Conservation (phyloP, 2,329 filamentous ascomycete genomes). For the Diplodia sapinea region DNA sequence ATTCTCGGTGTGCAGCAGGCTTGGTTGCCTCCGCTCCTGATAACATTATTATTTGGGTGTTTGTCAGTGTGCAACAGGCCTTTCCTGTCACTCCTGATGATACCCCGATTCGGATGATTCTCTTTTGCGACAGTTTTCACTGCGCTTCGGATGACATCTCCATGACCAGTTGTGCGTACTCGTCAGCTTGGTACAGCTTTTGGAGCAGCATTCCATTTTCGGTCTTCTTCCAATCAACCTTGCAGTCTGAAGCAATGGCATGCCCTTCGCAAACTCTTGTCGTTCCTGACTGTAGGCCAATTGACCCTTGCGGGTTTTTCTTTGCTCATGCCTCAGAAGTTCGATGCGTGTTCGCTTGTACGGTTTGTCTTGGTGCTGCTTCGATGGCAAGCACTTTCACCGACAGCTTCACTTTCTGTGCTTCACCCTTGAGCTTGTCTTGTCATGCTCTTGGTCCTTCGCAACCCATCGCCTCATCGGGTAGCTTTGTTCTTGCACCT, state of each 20-base stretch:
- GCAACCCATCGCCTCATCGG: background rate
- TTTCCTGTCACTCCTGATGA: too few species aligned
- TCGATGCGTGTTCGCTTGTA: conserved; percentile 10
- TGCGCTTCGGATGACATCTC: too few species aligned
- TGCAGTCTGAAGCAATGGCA: background rate
- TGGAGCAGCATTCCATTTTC: too few species aligned
- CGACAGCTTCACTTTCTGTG: conserved; percentile 8
- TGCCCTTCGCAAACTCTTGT: background rate
- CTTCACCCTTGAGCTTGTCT: background rate
- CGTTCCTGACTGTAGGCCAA: background rate
- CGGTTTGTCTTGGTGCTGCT: background rate
- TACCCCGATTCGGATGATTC: too few species aligned
- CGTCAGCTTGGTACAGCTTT: too few species aligned
- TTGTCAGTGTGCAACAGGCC: too few species aligned
- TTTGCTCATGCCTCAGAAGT: background rate
- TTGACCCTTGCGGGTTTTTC: background rate
- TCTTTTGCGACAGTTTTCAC: too few species aligned
- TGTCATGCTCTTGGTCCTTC: background rate
- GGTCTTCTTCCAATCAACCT: background rate
- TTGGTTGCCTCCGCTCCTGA: too few species aligned
- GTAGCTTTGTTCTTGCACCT: background rate
- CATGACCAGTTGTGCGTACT: too few species aligned
- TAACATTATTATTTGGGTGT: too few species aligned
- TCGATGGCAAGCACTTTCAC: background rate
- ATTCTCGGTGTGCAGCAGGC: too few species aligned